These are phyloP conservation scores for Citrus australasica DNA, from an alignment of 345 rosid genomes.

Conservation along the genomic window DNA sequence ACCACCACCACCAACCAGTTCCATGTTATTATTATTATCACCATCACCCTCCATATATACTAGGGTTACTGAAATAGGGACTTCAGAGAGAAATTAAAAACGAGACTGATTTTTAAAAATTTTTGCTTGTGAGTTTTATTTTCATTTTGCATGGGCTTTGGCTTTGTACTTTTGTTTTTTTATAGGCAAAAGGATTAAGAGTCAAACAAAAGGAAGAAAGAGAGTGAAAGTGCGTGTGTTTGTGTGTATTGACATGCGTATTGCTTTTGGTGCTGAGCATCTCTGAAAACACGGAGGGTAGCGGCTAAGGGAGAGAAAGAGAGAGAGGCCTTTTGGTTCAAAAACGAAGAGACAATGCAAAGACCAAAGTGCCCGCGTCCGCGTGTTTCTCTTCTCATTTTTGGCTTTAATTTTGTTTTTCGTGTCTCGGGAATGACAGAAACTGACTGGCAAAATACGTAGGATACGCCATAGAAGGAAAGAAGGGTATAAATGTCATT, in stretches of 20 bases:
- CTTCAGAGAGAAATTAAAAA: neutral
- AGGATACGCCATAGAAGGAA: constrained; percentile 39
- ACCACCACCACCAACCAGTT: neutral
- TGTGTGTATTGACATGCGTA: constrained; percentile 70
- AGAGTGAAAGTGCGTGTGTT: neutral
- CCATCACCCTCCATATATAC: constrained; percentile 19
- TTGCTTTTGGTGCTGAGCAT: constrained; percentile 69
- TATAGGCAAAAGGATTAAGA: neutral
- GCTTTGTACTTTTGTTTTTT: neutral
- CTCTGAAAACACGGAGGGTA: constrained; percentile 92
- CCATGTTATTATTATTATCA: neutral
- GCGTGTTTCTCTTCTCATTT: neutral
- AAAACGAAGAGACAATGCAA: constrained; percentile 12
- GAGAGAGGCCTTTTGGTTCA: neutral
- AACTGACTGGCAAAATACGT: constrained; percentile 1
- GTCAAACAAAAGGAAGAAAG: constrained; percentile 16
- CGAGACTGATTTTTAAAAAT: too few relatives aligned
- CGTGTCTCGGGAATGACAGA: constrained; percentile 56
- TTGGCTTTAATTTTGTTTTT: neutral
- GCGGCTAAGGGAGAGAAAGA: constrained; percentile 39
- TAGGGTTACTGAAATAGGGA: constrained; percentile 10
- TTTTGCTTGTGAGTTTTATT: neutral
- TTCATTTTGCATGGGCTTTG: constrained; percentile 22
- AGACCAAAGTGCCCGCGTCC: constrained; percentile 12
- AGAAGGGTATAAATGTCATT: constrained; percentile 21